These are phyloP conservation scores for Capsicum rhomboideum DNA, from an alignment of 257 asterid species.

Conservation along the genomic window DNA sequence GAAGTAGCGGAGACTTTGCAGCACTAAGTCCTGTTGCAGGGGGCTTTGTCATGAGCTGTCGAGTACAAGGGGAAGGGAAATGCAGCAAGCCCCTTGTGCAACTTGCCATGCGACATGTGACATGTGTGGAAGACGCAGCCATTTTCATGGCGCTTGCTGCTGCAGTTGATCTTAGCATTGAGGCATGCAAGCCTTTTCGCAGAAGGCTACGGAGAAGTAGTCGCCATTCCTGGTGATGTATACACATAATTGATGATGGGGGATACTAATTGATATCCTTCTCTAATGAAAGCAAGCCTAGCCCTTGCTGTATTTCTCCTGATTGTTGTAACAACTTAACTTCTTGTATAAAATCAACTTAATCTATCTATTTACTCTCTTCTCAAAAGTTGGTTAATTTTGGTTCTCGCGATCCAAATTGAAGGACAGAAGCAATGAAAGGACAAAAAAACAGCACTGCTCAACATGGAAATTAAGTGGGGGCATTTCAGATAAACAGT, in stretches of 20 bases:
- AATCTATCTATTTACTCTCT: not conserved
- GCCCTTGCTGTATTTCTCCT: not conserved
- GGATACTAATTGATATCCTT: not conserved
- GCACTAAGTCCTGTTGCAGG: slow-evolving; percentile 53
- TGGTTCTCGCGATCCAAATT: not conserved
- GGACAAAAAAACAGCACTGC: too few species aligned
- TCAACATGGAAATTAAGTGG: too few species aligned
- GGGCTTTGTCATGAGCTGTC: slow-evolving; percentile 87
- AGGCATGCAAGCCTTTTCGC: slow-evolving; percentile 78
- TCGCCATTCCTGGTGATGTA: slow-evolving; percentile 63
- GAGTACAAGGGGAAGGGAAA: slow-evolving; percentile 84
- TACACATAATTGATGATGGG: not conserved
- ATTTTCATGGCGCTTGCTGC: slow-evolving; percentile 96
- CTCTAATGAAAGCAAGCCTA: not conserved
- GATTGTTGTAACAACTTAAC: not conserved
- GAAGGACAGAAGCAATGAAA: too few species aligned
- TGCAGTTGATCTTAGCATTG: slow-evolving; percentile 91
- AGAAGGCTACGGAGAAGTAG: slow-evolving; percentile 49
- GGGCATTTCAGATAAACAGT: too few species aligned
- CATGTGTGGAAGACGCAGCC: slow-evolving; percentile 94
- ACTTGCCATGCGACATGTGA: slow-evolving; percentile 78
- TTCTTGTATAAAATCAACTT: not conserved
- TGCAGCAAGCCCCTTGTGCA: slow-evolving; percentile 79
- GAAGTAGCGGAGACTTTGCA: slow-evolving; percentile 80
- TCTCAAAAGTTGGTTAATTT: not conserved